Evolutionary conservation across 257 asterid species (phyloP).

Genomic region (Solanum gandarillasii): DNA sequence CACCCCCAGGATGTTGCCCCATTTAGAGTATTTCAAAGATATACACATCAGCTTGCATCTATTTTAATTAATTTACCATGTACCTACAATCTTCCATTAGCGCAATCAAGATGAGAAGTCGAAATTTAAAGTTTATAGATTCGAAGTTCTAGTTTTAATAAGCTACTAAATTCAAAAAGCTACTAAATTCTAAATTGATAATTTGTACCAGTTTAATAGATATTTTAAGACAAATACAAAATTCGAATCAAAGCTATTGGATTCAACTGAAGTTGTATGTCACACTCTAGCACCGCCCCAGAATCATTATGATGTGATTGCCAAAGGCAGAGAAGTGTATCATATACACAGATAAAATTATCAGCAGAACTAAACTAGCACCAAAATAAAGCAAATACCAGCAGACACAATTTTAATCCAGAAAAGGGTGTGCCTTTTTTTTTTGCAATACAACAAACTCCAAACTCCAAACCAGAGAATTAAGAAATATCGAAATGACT

Average conservation of each 20-base stretch:
- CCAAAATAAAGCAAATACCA: background rate
- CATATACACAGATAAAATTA: background rate
- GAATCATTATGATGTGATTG: too few relatives aligned
- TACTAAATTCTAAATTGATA: background rate
- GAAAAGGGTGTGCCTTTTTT: background rate
- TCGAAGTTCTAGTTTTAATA: too few relatives aligned
- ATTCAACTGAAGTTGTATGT: background rate
- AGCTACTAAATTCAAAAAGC: background rate
- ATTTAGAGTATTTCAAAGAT: background rate
- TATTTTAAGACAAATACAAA: background rate
- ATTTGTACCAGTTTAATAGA: too few relatives aligned
- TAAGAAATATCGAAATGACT: background rate
- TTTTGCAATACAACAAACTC: background rate
- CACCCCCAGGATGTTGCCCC: too few relatives aligned
- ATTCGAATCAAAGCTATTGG: background rate
- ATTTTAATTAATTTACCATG: too few relatives aligned
- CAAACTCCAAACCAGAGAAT: background rate
- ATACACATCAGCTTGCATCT: too few relatives aligned
- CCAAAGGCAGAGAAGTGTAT: background rate
- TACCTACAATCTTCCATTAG: background rate
- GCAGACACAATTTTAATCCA: background rate
- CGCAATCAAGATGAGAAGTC: background rate
- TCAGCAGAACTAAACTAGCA: background rate
- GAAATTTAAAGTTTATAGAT: background rate
- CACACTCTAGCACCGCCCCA: background rate